Conservation (phyloP, 192 early-diverging fungal genomes). For the Helicostylum pulchrum region DNA sequence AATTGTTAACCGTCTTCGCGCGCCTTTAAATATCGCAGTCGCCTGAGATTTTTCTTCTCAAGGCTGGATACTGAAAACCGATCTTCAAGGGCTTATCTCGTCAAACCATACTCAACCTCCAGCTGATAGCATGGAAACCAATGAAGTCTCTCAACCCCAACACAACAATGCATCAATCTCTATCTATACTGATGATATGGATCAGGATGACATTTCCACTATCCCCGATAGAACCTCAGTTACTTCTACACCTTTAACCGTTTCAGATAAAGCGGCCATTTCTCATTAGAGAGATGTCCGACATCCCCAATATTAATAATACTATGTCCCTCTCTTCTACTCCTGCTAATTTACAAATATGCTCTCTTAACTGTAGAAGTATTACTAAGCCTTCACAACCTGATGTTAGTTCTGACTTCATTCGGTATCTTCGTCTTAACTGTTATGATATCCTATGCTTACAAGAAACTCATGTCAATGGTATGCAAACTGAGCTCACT, state of each 20-base stretch:
- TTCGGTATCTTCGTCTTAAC: neutral
- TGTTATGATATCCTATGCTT: neutral
- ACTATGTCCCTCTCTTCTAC: neutral
- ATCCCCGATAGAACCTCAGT: too few relatives aligned
- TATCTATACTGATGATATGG: too few relatives aligned
- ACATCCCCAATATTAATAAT: neutral
- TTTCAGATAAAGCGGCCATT: neutral
- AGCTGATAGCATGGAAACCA: neutral
- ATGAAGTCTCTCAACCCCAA: too few relatives aligned
- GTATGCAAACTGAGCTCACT: too few relatives aligned
- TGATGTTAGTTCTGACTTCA: neutral
- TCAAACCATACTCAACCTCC: too few relatives aligned
- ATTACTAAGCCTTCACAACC: neutral
- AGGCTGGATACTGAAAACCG: neutral
- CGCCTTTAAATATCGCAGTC: too few relatives aligned
- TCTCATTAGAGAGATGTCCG: neutral
- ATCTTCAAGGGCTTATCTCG: too few relatives aligned
- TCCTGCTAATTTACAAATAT: neutral
- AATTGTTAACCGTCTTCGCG: neutral
- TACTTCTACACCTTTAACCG: too few relatives aligned
- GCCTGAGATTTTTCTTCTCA: neutral
- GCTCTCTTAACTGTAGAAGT: constrained; percentile 5
- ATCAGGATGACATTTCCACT: too few relatives aligned
- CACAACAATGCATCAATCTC: too few relatives aligned
- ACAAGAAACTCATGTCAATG: constrained; percentile 4